phyloP scores from a whole-genome alignment of 2,329 filamentous ascomycete species.

The Cytospora mali region DNA sequence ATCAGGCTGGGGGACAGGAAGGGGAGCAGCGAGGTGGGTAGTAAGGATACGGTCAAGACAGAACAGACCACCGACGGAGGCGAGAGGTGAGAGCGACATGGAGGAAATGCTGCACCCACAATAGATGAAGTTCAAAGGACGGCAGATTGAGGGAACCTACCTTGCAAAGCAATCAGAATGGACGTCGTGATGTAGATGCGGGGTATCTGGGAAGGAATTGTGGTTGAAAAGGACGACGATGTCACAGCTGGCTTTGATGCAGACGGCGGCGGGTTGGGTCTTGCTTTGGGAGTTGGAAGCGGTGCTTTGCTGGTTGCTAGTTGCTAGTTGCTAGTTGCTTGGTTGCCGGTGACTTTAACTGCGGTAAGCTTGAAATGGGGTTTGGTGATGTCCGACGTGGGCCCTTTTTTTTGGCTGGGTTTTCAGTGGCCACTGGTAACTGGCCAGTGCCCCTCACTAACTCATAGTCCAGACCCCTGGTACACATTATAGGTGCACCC shows the following conservation, averaged over 20 bases:
- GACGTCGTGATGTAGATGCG: constrained; percentile 21
- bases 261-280: constrained; percentile 17
- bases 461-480: not conserved
- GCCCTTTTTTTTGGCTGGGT: constrained; percentile 9
- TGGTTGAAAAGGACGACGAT: constrained; percentile 23
- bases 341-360: constrained; percentile 7
- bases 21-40: constrained; percentile 17
- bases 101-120: constrained; percentile 16
- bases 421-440: constrained; percentile 16
- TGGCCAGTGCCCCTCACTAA: constrained; percentile 10
- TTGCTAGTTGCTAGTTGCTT: constrained; percentile 3
- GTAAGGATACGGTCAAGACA: constrained; percentile 10
- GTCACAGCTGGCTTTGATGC: constrained; percentile 23
- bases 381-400: constrained; percentile 17
- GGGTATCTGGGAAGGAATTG: constrained; percentile 24
- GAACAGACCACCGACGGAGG: no score
- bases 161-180: constrained; percentile 21
- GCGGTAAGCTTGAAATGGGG: constrained; percentile 17
- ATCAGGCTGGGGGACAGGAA: constrained; percentile 5
- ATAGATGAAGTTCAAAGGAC: constrained; percentile 9
- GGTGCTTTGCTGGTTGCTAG: constrained; percentile 13
- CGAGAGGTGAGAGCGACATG: constrained; percentile 9
- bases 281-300: constrained; percentile 2
- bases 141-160: constrained; percentile 12
- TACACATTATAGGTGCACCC: not conserved